These are phyloP conservation scores for Podaxis pistillaris DNA, from an alignment of 768 basidiomycete species.

Conservation along the genomic window DNA sequence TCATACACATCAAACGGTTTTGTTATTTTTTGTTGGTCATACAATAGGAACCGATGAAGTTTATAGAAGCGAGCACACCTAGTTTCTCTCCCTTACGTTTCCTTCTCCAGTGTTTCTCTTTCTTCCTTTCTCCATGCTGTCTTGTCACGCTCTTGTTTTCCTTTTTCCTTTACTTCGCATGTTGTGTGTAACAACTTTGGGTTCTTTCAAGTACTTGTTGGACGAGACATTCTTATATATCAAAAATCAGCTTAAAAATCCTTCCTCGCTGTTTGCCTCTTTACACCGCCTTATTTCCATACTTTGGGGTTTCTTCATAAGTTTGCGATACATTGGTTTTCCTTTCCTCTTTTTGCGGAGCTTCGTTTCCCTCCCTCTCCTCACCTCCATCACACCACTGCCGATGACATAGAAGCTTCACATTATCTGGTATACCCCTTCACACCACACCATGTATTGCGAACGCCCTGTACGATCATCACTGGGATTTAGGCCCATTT, in stretches of 20 bases:
- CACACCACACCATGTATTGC: background rate
- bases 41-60: conserved; percentile 15
- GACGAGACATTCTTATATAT: conserved; percentile 13
- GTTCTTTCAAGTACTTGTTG: conserved; percentile 15
- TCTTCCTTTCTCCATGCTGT: conserved; percentile 1
- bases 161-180: conserved; percentile 7
- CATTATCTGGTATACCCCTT: background rate
- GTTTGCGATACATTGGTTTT: background rate
- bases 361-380: background rate
- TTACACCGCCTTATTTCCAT: background rate
- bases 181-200: conserved; percentile 14
- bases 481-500: background rate
- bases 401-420: background rate
- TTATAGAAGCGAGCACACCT: conserved; percentile 14
- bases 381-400: background rate
- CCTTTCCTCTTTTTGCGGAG: background rate
- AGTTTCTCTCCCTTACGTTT: background rate
- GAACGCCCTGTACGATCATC: background rate
- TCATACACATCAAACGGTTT: conserved; percentile 15
- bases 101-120: background rate
- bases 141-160: conserved; percentile 5
- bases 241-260: background rate
- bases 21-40: conserved; percentile 14
- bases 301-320: background rate
- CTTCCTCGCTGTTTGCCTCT: background rate